Base-by-base conservation (phyloP, 2,329 filamentous ascomycete species). In the Macrophomina pseudophaseolina region DNA sequence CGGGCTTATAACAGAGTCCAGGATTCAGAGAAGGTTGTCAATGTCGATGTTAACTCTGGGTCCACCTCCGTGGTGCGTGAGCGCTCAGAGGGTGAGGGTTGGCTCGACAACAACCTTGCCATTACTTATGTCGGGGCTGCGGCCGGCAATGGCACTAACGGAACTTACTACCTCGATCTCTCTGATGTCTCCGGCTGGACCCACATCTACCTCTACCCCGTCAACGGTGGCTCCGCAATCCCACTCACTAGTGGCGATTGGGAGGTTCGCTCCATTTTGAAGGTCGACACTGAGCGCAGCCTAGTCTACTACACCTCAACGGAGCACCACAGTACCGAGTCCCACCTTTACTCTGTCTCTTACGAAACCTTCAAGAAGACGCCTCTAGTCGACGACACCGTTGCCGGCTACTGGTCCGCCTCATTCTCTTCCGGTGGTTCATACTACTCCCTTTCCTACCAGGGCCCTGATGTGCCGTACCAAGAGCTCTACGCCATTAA, bases 1-100 rank as follows among this genome's bases (percentile, higher is more conserved):
- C 85, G 88, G 12, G 86, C 86, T 0, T 91, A 86, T 78, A 91
- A 91, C 74, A 86, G 89, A 4, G 87, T 90, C 0, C 89, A 91
- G 71, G 88, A 91, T 69, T 77, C 81, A 1, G 87, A 89, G 67
- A 88, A 88, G 68, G 80, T 89, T 14, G 83, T 91, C 1, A 76
- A 86, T 0, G 86, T 91, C 3, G 82, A 90, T 68, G 81, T 85
- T 1, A 77, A 80, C 1, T 79, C 81, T 2, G 75, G 80, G 1
- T 76, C 79, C 0, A 84, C 84, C 9, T 80, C 74, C 7, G 74
- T 84, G 0, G 80, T 86, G 14, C 85, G 86, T 7, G 81, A 88
- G 73, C 82, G 87, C 3, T 84, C 90, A 59, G 88, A 86, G 1
- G 80, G 78, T 5, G 82, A 84, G 67, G 88, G 88, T 2, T 90